phyloP scores from a whole-genome alignment of 768 basidiomycete genomes.

The Pulveroboletus sp. region DNA sequence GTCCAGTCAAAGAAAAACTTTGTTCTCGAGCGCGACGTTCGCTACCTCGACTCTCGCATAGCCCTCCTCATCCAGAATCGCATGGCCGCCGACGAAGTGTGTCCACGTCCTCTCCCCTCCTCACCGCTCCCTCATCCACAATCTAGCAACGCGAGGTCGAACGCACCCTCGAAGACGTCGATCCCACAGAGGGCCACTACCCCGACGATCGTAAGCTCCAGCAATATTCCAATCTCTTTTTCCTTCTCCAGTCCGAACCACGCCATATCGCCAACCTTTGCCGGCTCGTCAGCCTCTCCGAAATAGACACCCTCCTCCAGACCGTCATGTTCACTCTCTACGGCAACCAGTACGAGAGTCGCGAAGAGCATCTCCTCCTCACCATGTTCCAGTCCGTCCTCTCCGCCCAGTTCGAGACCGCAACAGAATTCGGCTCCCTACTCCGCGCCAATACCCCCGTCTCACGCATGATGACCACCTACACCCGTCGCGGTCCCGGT shows the following conservation, averaged over 20 bases:
- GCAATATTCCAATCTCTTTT: conserved; percentile 98
- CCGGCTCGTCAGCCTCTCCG: conserved; percentile 90
- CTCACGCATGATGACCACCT: conserved; percentile 99
- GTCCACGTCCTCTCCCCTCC: conserved; percentile 21
- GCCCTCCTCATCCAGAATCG: conserved; percentile 97
- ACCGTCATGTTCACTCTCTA: conserved; percentile 99
- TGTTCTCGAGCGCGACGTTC: conserved; percentile 96
- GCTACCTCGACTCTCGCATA: conserved; percentile 96
- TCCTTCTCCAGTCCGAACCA: conserved; percentile 96
- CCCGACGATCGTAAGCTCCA: conserved; percentile 93
- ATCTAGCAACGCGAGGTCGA: conserved; percentile 90
- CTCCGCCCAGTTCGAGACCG: conserved; percentile 98
- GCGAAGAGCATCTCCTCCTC: conserved; percentile 95
- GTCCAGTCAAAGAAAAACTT: conserved; percentile 99
- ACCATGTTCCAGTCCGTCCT: conserved; percentile 99
- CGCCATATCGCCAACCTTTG: conserved; percentile 95
- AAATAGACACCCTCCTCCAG: conserved; percentile 98
- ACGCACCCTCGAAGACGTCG: conserved; percentile 91
- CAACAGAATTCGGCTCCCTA: conserved; percentile 97
- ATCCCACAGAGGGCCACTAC: conserved; percentile 86
- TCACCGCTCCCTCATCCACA: conserved; percentile 8
- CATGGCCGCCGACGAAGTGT: conserved; percentile 92
- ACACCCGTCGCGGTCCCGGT: conserved; percentile 96
- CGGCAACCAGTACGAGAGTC: conserved; percentile 97
- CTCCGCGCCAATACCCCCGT: conserved; percentile 98